Evolutionary conservation across 768 basidiomycete species (phyloP).

Genomic region (Podaxis rugospora): DNA sequence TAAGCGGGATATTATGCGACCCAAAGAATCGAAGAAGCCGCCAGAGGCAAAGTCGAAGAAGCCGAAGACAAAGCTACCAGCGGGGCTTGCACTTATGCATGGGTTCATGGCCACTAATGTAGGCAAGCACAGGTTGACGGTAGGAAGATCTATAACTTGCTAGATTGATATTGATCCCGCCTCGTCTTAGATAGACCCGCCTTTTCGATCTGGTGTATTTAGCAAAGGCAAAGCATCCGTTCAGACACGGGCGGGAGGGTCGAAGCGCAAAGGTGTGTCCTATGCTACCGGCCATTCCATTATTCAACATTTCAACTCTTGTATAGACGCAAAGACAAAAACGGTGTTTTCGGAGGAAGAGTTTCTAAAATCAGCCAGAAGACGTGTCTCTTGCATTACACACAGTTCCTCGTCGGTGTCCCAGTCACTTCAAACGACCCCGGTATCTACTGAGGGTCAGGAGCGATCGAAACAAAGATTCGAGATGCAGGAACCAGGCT

Average conservation of each 20-base stretch:
- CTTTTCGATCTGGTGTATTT: constrained; percentile 49
- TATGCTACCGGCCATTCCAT: neutral
- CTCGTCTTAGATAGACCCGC: constrained; percentile 35
- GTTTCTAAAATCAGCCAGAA: constrained; percentile 36
- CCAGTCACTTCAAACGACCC: neutral
- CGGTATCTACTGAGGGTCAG: neutral
- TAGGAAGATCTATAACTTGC: constrained; percentile 20
- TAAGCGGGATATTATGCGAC: constrained; percentile 51
- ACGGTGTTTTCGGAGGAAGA: constrained; percentile 40
- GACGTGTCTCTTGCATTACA: neutral
- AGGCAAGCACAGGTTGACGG: constrained; percentile 58
- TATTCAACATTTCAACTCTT: neutral
- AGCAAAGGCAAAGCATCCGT: constrained; percentile 61
- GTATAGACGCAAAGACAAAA: neutral
- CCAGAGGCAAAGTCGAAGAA: constrained; percentile 17
- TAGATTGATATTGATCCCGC: neutral
- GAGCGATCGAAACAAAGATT: neutral
- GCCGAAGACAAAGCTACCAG: constrained; percentile 31
- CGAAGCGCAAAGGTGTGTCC: constrained; percentile 23
- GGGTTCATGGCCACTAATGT: constrained; percentile 62
- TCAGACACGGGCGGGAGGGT: constrained; percentile 26
- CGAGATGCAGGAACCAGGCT: neutral
- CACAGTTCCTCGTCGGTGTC: constrained; percentile 10
- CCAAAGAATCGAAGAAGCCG: constrained; percentile 17
- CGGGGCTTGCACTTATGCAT: constrained; percentile 63